Percentiles rank a stretch among this genome's conserved stretches.
Conservation (phyloP, 495 filamentous ascomycete species). For the Penicillium silybi region DNA sequence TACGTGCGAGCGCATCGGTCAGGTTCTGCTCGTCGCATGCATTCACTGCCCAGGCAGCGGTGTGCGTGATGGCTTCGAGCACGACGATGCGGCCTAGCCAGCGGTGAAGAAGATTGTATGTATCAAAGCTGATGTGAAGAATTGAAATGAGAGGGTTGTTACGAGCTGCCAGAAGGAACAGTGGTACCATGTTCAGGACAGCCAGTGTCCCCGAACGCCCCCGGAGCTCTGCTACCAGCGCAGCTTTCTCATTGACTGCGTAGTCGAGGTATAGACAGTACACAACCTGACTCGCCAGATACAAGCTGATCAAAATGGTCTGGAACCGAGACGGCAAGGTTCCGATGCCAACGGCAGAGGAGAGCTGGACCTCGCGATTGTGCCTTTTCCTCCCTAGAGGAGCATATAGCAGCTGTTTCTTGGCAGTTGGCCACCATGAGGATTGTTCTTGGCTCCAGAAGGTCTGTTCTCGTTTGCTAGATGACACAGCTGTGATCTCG, state of each 20-base stretch:
- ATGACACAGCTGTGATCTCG: constrained; percentile 62
- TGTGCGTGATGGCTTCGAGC: constrained; percentile 72
- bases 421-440: constrained; percentile 64
- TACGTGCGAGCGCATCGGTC: constrained; percentile 52
- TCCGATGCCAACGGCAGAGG: constrained; percentile 78
- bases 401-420: constrained; percentile 78
- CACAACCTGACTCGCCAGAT: constrained; percentile 70
- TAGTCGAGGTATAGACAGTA: constrained; percentile 77
- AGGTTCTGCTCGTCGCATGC: constrained; percentile 39
- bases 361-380: constrained; percentile 85
- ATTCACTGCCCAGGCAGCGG: constrained; percentile 62
- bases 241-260: constrained; percentile 41
- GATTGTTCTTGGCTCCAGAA: constrained; percentile 65
- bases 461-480: constrained; percentile 43
- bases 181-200: constrained; percentile 84
- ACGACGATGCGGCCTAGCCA: constrained; percentile 91
- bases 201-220: constrained; percentile 82
- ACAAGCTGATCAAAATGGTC: constrained; percentile 65
- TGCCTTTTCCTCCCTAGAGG: constrained; percentile 80
- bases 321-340: constrained; percentile 87
- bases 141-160: constrained; percentile 89
- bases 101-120: constrained; percentile 89
- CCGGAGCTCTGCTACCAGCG: constrained; percentile 64
- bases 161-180: constrained; percentile 81
- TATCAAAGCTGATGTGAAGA: constrained; percentile 88